A percentile compares a stretch with the other conserved stretches of the same genome.
Evolutionary conservation across 208 protist genomes (phyloP).

Genomic region (Tritrichomonas musculus): DNA sequence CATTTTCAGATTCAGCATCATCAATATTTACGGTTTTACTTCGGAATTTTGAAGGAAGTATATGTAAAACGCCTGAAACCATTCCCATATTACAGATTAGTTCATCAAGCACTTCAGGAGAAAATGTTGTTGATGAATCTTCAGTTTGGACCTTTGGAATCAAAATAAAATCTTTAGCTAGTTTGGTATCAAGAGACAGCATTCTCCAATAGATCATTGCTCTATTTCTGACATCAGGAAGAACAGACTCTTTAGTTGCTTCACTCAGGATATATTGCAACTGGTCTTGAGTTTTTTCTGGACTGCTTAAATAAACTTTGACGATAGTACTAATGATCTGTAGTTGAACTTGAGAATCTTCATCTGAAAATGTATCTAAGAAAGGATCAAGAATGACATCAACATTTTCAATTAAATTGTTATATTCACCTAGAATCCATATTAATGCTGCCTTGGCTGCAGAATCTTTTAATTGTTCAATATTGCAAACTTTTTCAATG

Average conservation of each 20-base stretch:
- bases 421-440: constrained; percentile 68
- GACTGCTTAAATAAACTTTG: background rate
- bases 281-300: background rate
- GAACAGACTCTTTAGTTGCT: background rate
- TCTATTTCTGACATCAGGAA: background rate
- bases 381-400: constrained; percentile 72
- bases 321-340: background rate
- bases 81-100: background rate
- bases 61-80: background rate
- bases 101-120: background rate
- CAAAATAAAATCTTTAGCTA: background rate
- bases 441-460: background rate
- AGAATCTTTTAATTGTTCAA: constrained; percentile 56
- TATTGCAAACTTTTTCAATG: constrained; percentile 67
- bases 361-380: background rate
- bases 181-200: background rate
- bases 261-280: background rate
- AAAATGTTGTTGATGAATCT: background rate
- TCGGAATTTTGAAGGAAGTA: background rate
- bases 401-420: constrained; percentile 81
- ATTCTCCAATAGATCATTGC: background rate
- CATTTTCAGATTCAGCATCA: background rate
- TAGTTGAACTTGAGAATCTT: background rate
- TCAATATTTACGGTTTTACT: background rate
- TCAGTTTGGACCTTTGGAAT: background rate